Evolutionary conservation across 345 rosid genomes (phyloP), one percentile per base, ranked within the genome.

Genomic region (Euphorbia tirucalli): DNA sequence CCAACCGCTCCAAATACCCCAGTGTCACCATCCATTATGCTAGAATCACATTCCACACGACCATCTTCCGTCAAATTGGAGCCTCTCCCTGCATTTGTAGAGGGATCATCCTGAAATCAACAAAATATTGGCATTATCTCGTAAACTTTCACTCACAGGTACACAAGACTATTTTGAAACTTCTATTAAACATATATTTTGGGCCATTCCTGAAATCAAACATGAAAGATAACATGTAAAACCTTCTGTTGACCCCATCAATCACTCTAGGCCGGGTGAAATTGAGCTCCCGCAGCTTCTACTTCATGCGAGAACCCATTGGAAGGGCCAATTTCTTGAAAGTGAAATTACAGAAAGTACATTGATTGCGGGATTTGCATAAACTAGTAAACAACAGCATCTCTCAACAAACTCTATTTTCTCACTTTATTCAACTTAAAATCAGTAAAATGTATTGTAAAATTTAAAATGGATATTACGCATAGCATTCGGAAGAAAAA

Each of bases 1-100:
- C 97, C 99, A 64, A 95, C 97, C 72, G 96, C 99, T 71, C 99
- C 99, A 79, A 92, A 95, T 49, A 84, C 75, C 14, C 97, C 97
- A 65, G 97, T 89, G 35, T 72, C 76, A 22, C 97, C 97, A 83
- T 95, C 97, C 95, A 92, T 92, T 55, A 90, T 73, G 84, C 99
- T 87, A 30, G 97, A 96, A 82, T 95, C 99, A 74, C 97, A 90
- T 81, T 95, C 99, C 56, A 89, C 93, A 8, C n/a, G 80, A 11
- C 97, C 97, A 71, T 92, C 97, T 80, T 92, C 96, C 1, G 96
- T 95, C 84, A 95, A 81, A 83, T 89, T 95, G 57, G 99, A 95
- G 52, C 99, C 99, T 71, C 97, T 78, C 43, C 99, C 99, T 11
- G 99, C 93, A 88, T 95, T 95, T 60, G 96, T 89, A 75, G 84